Percentiles rank a stretch among this genome's conserved stretches.
phyloP scores from a whole-genome alignment of 1,284 basidiomycete species.

The Polyporus tsugae region DNA sequence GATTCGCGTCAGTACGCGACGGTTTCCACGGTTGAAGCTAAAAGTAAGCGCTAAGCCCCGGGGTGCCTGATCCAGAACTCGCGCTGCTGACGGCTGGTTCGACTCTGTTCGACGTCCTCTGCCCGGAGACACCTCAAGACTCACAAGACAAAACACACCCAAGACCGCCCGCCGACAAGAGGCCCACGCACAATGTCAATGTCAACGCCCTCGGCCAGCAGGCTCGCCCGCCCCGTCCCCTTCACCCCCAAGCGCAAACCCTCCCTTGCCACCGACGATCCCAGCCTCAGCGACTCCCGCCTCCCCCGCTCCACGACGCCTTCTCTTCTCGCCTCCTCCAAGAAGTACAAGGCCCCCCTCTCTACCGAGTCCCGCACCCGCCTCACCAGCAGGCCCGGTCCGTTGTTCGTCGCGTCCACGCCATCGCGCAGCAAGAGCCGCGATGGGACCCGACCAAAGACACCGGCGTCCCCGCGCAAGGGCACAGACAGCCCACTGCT shows the following conservation, averaged over 20 bases:
- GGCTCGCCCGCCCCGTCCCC: slow-evolving; percentile 42
- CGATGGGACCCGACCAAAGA: slow-evolving; percentile 54
- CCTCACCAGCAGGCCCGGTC: slow-evolving; percentile 43
- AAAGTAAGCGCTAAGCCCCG: too few relatives aligned
- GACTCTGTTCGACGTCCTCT: background rate
- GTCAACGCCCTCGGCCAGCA: slow-evolving; percentile 36
- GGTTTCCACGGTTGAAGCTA: slow-evolving; percentile 38
- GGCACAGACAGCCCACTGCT: slow-evolving; percentile 55
- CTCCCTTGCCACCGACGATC: slow-evolving; percentile 43
- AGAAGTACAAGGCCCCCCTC: slow-evolving; percentile 73
- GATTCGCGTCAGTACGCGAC: slow-evolving; percentile 31
- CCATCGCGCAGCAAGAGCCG: slow-evolving; percentile 52
- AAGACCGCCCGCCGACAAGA: slow-evolving; percentile 1
- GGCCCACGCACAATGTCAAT: slow-evolving; percentile 31
- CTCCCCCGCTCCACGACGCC: slow-evolving; percentile 45
- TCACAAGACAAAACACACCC: too few relatives aligned
- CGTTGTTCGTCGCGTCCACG: slow-evolving; percentile 61
- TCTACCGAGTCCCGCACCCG: slow-evolving; percentile 66
- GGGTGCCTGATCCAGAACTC: too few relatives aligned
- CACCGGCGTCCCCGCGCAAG: slow-evolving; percentile 47
- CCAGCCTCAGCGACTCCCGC: slow-evolving; percentile 25
- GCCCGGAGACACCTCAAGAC: slow-evolving; percentile 7
- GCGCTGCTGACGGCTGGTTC: too few relatives aligned
- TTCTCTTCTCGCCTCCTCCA: slow-evolving; percentile 58
- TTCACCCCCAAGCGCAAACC: slow-evolving; percentile 65